These are phyloP conservation scores for Lentinula novae-zelandiae DNA, from an alignment of 1,284 basidiomycete species.

Conservation along the genomic window DNA sequence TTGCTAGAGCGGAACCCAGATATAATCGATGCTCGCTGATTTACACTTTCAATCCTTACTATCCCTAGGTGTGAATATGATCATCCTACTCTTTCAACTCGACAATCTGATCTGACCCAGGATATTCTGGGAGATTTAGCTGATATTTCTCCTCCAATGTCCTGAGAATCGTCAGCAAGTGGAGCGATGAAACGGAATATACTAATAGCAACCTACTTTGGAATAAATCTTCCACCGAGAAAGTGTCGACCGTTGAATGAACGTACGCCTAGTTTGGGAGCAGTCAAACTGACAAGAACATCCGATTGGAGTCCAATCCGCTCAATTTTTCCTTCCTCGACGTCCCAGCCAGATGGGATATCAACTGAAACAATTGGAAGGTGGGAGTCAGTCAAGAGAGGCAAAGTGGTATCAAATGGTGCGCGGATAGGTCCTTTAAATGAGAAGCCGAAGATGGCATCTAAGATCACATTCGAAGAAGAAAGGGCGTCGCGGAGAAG, in stretches of 20 bases:
- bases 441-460: slow-evolving; percentile 97
- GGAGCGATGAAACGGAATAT: neutral
- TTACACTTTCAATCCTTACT: neutral
- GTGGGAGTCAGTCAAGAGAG: slow-evolving; percentile 58
- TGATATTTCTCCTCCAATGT: slow-evolving; percentile 66
- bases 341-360: slow-evolving; percentile 96
- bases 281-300: slow-evolving; percentile 87
- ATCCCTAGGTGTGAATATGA: too few species aligned
- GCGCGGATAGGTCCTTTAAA: slow-evolving; percentile 86
- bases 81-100: slow-evolving; percentile 39
- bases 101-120: slow-evolving; percentile 77
- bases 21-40: neutral
- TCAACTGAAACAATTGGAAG: slow-evolving; percentile 89
- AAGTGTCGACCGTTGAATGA: slow-evolving; percentile 83
- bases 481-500: slow-evolving; percentile 51
- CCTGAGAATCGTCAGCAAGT: slow-evolving; percentile 33
- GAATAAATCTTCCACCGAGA: slow-evolving; percentile 89
- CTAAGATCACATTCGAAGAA: slow-evolving; percentile 82
- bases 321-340: slow-evolving; percentile 70
- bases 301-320: slow-evolving; percentile 65
- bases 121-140: slow-evolving; percentile 77
- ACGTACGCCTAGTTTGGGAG: slow-evolving; percentile 86
- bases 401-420: slow-evolving; percentile 81
- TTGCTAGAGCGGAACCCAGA: too few species aligned
- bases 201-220: slow-evolving; percentile 52